phyloP scores from a whole-genome alignment of 1,284 basidiomycete genomes.

The Bondarzewia mesenterica region DNA sequence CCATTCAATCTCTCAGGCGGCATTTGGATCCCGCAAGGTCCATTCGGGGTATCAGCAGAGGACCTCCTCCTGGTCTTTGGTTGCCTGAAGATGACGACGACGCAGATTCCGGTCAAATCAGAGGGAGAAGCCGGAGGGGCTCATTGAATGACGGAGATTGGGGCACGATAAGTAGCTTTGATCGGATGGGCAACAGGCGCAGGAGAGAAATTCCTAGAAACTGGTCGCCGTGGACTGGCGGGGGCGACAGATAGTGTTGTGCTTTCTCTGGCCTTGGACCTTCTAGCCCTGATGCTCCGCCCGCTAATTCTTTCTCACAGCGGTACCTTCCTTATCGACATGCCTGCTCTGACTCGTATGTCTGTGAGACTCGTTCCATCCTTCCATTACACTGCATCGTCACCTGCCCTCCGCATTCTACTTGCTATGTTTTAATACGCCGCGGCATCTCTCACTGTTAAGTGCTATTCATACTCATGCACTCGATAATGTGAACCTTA shows the following conservation, averaged over 20 bases:
- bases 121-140: conserved; percentile 7
- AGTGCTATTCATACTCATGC: not conserved
- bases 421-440: not conserved
- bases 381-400: not conserved
- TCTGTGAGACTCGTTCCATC: not conserved
- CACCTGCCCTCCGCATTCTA: not conserved
- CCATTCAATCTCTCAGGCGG: conserved; percentile 29
- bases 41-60: not conserved
- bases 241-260: not conserved
- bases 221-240: not conserved
- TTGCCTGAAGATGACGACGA: conserved; percentile 4
- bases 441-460: not conserved
- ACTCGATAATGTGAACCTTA: not conserved
- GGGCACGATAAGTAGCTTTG: conserved; percentile 1
- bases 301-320: too few species aligned
- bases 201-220: conserved; percentile 10
- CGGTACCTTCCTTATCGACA: too few species aligned
- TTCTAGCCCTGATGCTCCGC: not conserved
- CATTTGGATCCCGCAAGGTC: conserved; percentile 7
- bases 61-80: conserved; percentile 1
- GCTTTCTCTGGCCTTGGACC: not conserved
- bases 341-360: not conserved
- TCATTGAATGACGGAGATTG: conserved; percentile 13
- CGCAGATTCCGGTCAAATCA: not conserved
- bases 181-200: conserved; percentile 17